Conservation (phyloP, 495 filamentous ascomycete species). For the Lineolata rhizophorae region DNA sequence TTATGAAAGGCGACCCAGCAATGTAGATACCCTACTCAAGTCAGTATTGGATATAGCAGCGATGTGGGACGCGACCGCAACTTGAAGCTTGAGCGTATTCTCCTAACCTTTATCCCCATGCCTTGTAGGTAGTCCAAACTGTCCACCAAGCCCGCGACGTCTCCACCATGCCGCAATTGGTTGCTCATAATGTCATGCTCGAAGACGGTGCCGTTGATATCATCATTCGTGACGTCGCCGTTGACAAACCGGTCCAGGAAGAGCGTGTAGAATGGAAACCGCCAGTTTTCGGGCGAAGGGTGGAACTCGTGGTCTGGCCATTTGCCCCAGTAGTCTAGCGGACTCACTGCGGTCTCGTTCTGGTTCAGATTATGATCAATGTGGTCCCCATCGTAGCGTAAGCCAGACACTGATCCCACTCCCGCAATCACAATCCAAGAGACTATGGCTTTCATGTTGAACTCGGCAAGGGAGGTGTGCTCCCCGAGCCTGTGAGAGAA, state of each 20-base stretch:
- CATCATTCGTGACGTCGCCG: slow-evolving; percentile 49
- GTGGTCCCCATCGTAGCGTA: too few species aligned
- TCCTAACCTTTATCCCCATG: slow-evolving; percentile 49
- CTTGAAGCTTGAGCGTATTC: too few species aligned
- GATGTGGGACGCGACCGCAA: too few species aligned
- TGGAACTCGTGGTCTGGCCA: slow-evolving; percentile 33
- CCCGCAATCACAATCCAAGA: too few species aligned
- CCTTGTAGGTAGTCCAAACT: slow-evolving; percentile 54
- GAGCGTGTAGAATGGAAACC: slow-evolving; percentile 49
- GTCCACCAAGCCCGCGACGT: slow-evolving; percentile 39
- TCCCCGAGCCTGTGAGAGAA: too few species aligned
- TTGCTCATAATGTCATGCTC: slow-evolving; percentile 48
- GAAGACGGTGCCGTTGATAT: slow-evolving; percentile 43
- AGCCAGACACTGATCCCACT: too few species aligned
- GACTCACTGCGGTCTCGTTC: slow-evolving; percentile 31
- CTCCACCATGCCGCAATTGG: slow-evolving; percentile 56
- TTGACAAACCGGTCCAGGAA: slow-evolving; percentile 53
- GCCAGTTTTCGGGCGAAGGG: slow-evolving; percentile 43
- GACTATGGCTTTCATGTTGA: too few species aligned
- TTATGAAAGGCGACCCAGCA: slow-evolving; percentile 46
- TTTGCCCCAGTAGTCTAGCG: slow-evolving; percentile 38
- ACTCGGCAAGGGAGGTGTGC: too few species aligned
- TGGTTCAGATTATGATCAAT: slow-evolving; percentile 42
- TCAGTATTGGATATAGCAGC: slow-evolving; percentile 4
- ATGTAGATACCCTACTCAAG: slow-evolving; percentile 41